Evolutionary conservation across 306 rosid species (phyloP).

Genomic region (Trifolium pratense): DNA sequence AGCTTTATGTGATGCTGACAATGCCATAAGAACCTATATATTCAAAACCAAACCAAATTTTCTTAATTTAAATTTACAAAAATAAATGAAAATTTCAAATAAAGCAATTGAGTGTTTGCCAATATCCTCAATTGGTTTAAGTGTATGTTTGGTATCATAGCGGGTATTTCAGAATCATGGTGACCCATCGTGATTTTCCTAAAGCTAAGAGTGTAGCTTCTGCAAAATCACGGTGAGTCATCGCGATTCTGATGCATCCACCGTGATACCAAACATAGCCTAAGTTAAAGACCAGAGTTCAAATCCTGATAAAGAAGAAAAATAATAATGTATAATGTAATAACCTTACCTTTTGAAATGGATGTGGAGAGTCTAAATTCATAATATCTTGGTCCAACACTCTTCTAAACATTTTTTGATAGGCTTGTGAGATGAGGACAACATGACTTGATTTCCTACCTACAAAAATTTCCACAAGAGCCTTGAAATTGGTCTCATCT

Average conservation of each 20-base stretch:
- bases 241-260: too few species aligned
- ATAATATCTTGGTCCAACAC: slow-evolving; percentile 70
- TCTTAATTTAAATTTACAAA: not conserved
- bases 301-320: not conserved
- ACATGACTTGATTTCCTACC: slow-evolving; percentile 80
- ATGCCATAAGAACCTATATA: slow-evolving; percentile 68
- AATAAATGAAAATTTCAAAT: not conserved
- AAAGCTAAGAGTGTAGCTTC: too few species aligned
- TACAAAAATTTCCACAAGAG: slow-evolving; percentile 63
- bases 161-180: too few species aligned
- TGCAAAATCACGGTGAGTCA: too few species aligned
- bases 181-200: too few species aligned
- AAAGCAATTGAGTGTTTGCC: not conserved
- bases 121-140: not conserved
- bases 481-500: slow-evolving; percentile 54
- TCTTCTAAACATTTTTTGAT: slow-evolving; percentile 56
- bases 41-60: slow-evolving; percentile 19
- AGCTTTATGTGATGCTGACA: slow-evolving; percentile 80
- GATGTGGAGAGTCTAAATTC: slow-evolving; percentile 69
- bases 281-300: not conserved
- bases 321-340: not conserved
- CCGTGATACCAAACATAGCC: too few species aligned
- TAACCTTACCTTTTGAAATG: slow-evolving; percentile 64
- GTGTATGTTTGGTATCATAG: too few species aligned
- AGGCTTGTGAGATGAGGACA: slow-evolving; percentile 64